Evolutionary conservation across 345 rosid species (phyloP).

Genomic region (Murraya paniculata): DNA sequence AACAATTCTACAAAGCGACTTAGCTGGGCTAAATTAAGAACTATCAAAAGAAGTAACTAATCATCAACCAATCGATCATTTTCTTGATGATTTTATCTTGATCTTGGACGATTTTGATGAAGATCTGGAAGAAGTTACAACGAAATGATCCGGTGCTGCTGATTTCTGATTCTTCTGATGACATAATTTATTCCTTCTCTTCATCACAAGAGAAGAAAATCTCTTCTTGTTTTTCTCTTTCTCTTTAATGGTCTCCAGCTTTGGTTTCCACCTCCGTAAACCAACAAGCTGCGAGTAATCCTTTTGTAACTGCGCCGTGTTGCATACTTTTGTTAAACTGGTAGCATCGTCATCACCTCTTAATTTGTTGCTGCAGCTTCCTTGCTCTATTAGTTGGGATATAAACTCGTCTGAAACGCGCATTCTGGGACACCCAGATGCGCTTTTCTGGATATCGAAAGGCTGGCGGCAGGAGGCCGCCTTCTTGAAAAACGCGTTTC

Average conservation of each 20-base stretch:
- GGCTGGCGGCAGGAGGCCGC: constrained; percentile 41
- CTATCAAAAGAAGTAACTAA: too few species aligned
- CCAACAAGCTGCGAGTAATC: constrained; percentile 59
- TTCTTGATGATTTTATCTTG: background rate
- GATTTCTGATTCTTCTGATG: constrained; percentile 19
- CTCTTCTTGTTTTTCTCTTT: constrained; percentile 31
- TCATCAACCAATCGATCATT: background rate
- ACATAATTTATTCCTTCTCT: constrained; percentile 36
- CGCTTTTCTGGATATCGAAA: constrained; percentile 56
- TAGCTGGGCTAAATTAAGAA: background rate
- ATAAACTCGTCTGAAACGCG: constrained; percentile 84
- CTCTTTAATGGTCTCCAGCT: constrained; percentile 77
- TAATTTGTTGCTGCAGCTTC: background rate
- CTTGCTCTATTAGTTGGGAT: constrained; percentile 54
- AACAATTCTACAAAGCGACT: background rate
- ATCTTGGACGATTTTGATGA: background rate
- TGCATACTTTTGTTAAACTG: constrained; percentile 42
- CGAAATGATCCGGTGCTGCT: constrained; percentile 3
- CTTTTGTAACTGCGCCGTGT: constrained; percentile 62
- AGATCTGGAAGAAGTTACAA: background rate
- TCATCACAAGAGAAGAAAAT: constrained; percentile 48
- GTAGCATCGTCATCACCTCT: background rate
- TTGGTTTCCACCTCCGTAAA: constrained; percentile 70
- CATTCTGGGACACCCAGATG: constrained; percentile 51
- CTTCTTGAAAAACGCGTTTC: constrained; percentile 26